phyloP scores from a whole-genome alignment of 306 rosid species.

The Citrullus mucosospermus region DNA sequence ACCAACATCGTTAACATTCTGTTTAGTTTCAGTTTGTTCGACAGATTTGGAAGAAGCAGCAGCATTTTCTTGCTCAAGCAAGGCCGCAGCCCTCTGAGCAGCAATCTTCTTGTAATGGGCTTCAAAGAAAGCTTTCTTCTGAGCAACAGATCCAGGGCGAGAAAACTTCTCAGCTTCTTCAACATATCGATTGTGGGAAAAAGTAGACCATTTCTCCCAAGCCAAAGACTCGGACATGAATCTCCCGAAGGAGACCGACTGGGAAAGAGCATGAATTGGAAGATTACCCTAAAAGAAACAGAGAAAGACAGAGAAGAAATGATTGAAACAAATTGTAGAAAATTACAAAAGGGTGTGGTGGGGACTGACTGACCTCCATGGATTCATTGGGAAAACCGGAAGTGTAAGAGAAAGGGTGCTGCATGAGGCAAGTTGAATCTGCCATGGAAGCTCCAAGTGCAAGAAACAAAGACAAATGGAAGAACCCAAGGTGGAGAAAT shows the following conservation, averaged over 20 bases:
- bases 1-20: background rate
- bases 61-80: conserved; percentile 59
- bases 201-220: conserved; percentile 90
- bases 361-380: conserved; percentile 42
- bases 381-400: conserved; percentile 66
- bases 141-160: conserved; percentile 85
- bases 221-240: conserved; percentile 62
- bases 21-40: conserved; percentile 6
- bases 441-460: conserved; percentile 37
- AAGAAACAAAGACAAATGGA: background rate
- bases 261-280: conserved; percentile 64
- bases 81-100: conserved; percentile 65
- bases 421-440: conserved; percentile 86
- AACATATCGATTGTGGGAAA: conserved; percentile 78
- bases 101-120: conserved; percentile 93
- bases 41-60: conserved; percentile 19
- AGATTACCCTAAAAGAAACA: conserved; percentile 33
- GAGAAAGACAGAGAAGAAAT: conserved; percentile 6
- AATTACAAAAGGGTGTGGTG: background rate
- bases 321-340: background rate
- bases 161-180: conserved; percentile 88
- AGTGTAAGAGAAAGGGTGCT: conserved; percentile 65
- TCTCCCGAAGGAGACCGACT: conserved; percentile 86
- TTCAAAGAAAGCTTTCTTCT: conserved; percentile 97
- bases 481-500: background rate